Evolutionary conservation across 306 rosid species (phyloP).

Genomic region (Vicia faba): DNA sequence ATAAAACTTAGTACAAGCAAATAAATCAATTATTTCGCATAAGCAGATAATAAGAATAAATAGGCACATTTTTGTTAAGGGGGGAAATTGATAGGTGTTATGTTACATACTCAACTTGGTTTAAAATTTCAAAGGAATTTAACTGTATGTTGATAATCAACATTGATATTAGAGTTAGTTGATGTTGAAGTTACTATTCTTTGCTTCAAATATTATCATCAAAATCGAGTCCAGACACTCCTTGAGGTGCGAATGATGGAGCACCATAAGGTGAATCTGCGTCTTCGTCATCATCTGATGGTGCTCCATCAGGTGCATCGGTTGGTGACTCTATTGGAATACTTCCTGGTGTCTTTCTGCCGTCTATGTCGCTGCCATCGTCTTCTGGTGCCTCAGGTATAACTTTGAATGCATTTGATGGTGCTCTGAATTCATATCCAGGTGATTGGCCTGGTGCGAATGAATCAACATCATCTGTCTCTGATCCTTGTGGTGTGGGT

Average conservation of each 20-base stretch:
- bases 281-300: neutral
- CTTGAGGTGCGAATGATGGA: neutral
- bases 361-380: neutral
- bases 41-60: neutral
- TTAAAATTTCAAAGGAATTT: neutral
- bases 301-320: neutral
- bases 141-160: slow-evolving; percentile 4
- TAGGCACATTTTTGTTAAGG: neutral
- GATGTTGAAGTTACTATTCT: neutral
- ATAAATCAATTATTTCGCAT: neutral
- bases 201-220: neutral
- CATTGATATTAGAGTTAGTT: neutral
- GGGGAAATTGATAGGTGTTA: neutral
- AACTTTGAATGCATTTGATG: neutral
- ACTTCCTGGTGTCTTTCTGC: neutral
- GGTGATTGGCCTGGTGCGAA: neutral
- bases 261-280: neutral
- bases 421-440: neutral
- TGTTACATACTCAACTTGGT: neutral
- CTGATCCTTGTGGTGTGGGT: neutral
- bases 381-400: neutral
- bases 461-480: neutral
- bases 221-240: neutral
- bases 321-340: neutral
- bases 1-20: neutral